phyloP scores from a whole-genome alignment of 192 early-diverging fungal genomes.

The Geosiphon pyriformis region DNA sequence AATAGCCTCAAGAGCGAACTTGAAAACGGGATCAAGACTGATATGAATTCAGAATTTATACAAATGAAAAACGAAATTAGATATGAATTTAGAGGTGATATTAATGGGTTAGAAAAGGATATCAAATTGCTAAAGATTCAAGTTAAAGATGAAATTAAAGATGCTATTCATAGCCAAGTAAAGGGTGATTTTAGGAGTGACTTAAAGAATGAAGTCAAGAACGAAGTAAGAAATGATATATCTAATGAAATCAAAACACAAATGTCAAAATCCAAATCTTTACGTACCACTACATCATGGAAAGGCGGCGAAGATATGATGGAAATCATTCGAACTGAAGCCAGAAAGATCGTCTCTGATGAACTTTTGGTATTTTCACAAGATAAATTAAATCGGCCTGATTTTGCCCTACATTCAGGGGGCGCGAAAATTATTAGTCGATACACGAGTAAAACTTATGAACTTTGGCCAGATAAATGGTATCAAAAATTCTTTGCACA shows the following conservation, averaged over 20 bases:
- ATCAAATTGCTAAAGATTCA: background rate
- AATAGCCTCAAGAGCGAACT: no score
- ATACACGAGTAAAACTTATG: conserved; percentile 17
- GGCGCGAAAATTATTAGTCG: conserved; percentile 16
- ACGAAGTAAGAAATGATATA: background rate
- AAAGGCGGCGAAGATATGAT: background rate
- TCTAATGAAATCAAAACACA: conserved; percentile 6
- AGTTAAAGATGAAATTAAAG: background rate
- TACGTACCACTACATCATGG: background rate
- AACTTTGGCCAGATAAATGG: conserved; percentile 18
- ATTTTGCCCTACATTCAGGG: conserved; percentile 18
- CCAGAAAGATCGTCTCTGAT: background rate
- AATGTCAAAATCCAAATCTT: background rate
- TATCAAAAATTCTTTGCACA: conserved; percentile 1
- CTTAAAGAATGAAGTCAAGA: background rate
- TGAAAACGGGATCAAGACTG: no score
- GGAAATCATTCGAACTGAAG: conserved; percentile 18
- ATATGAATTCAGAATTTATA: no score
- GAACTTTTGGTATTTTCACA: conserved; percentile 17
- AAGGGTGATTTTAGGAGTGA: background rate
- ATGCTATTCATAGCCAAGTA: background rate
- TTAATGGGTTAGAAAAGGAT: no score
- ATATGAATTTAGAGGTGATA: no score
- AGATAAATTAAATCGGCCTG: conserved; percentile 23
- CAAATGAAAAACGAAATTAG: no score